phyloP scores from a whole-genome alignment of 768 basidiomycete genomes.

The Suillus luteus region DNA sequence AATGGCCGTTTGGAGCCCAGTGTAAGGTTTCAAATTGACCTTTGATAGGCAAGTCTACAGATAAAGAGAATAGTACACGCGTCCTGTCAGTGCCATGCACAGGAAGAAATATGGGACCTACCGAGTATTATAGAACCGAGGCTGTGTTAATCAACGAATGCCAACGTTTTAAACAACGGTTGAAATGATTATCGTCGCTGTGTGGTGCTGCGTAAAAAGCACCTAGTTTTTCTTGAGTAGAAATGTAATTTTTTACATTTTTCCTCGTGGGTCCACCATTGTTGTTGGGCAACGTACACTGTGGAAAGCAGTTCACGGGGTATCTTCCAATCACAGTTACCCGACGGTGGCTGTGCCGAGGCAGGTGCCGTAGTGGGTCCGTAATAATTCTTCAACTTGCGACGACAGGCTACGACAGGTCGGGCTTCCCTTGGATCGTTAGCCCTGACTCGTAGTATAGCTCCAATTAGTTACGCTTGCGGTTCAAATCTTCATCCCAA shows the following conservation, averaged over 20 bases:
- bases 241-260: not conserved
- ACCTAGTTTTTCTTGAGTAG: not conserved
- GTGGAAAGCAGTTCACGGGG: conserved; percentile 4
- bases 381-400: not conserved
- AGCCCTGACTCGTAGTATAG: conserved; percentile 3
- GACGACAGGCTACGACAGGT: not conserved
- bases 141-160: not conserved
- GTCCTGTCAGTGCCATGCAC: conserved; percentile 9
- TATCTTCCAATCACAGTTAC: conserved; percentile 16
- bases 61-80: conserved; percentile 8
- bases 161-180: not conserved
- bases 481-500: not conserved
- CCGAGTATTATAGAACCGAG: not conserved
- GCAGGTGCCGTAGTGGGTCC: conserved; percentile 1
- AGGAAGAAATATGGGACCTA: not conserved
- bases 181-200: not conserved
- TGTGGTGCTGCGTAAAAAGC: not conserved
- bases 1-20: not conserved
- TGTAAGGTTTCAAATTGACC: conserved; percentile 2
- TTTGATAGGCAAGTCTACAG: conserved; percentile 13
- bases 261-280: not conserved
- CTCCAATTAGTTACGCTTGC: not conserved
- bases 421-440: not conserved
- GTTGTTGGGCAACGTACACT: not conserved
- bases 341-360: conserved; percentile 12